Evolutionary conservation across 768 basidiomycete genomes (phyloP).

Genomic region (Kwoniella dendrophila): DNA sequence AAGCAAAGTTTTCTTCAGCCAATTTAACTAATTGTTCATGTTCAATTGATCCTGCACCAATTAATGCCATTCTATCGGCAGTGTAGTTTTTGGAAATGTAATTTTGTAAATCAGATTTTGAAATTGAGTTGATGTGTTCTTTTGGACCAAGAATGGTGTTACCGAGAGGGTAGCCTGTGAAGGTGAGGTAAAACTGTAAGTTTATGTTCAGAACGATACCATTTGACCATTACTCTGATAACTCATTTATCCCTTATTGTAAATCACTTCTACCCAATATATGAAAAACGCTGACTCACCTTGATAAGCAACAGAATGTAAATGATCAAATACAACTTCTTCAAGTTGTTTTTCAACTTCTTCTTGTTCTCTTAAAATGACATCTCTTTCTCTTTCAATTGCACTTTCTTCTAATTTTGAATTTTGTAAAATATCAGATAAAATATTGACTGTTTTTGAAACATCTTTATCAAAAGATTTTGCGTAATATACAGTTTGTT

Average conservation of each 20-base stretch:
- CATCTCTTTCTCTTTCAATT: slow-evolving; percentile 93
- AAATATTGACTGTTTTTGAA: slow-evolving; percentile 85
- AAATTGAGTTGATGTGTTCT: slow-evolving; percentile 92
- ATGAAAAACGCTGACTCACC: slow-evolving; percentile 61
- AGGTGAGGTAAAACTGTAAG: not conserved
- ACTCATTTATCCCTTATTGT: not conserved
- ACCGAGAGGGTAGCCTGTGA: slow-evolving; percentile 84
- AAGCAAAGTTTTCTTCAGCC: slow-evolving; percentile 88
- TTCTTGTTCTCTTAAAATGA: slow-evolving; percentile 95
- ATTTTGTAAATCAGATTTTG: slow-evolving; percentile 77
- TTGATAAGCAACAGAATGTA: slow-evolving; percentile 96
- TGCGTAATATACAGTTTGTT: slow-evolving; percentile 99
- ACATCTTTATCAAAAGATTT: slow-evolving; percentile 98
- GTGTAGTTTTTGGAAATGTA: slow-evolving; percentile 99
- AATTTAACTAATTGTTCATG: slow-evolving; percentile 90
- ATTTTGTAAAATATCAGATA: slow-evolving; percentile 96
- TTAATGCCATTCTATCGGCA: slow-evolving; percentile 97
- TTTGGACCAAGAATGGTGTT: slow-evolving; percentile 97
- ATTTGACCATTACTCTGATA: not conserved
- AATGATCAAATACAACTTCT: slow-evolving; percentile 97
- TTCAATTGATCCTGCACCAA: slow-evolving; percentile 92
- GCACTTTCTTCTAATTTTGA: slow-evolving; percentile 85
- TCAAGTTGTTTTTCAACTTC: slow-evolving; percentile 98
- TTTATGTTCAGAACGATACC: not conserved
- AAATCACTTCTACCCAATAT: not conserved